Base-by-base conservation (phyloP, 2,329 filamentous ascomycete species). In the Pseudopithomyces maydicus region DNA sequence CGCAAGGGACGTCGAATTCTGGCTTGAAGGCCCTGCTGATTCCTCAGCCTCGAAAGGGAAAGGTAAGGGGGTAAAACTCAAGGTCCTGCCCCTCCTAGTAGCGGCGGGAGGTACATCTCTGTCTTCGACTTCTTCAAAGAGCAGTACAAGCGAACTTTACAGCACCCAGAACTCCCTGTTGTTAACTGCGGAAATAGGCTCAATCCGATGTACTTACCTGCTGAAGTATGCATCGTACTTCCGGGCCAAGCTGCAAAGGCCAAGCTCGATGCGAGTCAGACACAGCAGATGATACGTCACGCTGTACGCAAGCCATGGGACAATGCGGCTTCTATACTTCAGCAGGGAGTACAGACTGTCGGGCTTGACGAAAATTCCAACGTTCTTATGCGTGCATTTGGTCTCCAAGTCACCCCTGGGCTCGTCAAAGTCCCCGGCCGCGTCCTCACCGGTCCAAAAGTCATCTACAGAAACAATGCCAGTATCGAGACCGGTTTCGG, bases 401-500 rank as follows among this genome's bases (percentile, higher is more conserved):
- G 86, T 11, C 78, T 95, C 49, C 74, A 73, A 0, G 80, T 91
- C 2, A 81, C 78, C 3, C 81, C 82, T 19, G 73, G 79, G 2
- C 81, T 96, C 19, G 79, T 96, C 39, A 89, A 88, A 0, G 89
- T 96, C 0, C 80, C 81, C 0, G 92, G 85, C 1, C 86, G 91
- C 6, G 81, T 92, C 36, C 80, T 96, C 0, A 38, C 64, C 0
- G 68, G 83, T 0, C 91, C 91, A 0, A 67, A 59, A 0, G 77
- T 96, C 23, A 73, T 77, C 1, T 96, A 96, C 66, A 61, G 57
- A 10, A 68, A 62, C 3, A 52, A 49, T 43, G 58, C 55, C 20
- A 41, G 63, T 57, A 54, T 82, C 8, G 65, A 54, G 1, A 74
- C 81, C 0, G 58, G 56, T 1, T 74, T 77, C 19, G 89, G 88